A percentile compares a stretch with the other conserved stretches of the same genome.
Evolutionary conservation across 345 rosid species (phyloP).

Genomic region (Moricandia moricandioides): DNA sequence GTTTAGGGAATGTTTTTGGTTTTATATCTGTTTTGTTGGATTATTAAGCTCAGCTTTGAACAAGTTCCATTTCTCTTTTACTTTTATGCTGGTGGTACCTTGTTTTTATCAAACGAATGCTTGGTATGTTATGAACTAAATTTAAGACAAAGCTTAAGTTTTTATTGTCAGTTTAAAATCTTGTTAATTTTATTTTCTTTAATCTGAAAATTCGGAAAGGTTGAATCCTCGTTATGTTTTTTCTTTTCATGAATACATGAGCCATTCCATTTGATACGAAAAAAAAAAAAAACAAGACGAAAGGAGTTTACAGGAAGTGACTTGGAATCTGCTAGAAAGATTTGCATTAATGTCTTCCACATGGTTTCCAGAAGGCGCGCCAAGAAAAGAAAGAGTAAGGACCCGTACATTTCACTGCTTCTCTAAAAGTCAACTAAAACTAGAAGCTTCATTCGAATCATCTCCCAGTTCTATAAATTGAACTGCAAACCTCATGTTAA

Average conservation of each 20-base stretch:
- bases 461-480: neutral
- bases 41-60: constrained; percentile 24
- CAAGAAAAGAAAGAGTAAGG: neutral
- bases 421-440: neutral
- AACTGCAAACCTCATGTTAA: neutral
- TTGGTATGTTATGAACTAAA: neutral
- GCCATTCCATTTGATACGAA: too few relatives aligned
- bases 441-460: constrained; percentile 25
- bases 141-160: neutral
- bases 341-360: neutral
- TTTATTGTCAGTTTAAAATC: neutral
- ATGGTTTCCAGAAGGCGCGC: constrained; percentile 31
- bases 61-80: neutral
- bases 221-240: neutral
- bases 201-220: too few relatives aligned
- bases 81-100: neutral
- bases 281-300: too few relatives aligned
- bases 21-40: constrained; percentile 9
- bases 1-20: constrained; percentile 31
- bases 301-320: neutral
- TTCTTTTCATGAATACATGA: neutral
- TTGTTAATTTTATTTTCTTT: neutral
- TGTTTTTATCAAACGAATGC: neutral
- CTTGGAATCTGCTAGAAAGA: neutral
- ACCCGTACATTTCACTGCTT: constrained; percentile 3